Percentiles rank a stretch among this genome's conserved stretches.
These are phyloP conservation scores for Stephanodiscus minutulus DNA, from an alignment of 108 stramenopile species.

Conservation along the genomic window DNA sequence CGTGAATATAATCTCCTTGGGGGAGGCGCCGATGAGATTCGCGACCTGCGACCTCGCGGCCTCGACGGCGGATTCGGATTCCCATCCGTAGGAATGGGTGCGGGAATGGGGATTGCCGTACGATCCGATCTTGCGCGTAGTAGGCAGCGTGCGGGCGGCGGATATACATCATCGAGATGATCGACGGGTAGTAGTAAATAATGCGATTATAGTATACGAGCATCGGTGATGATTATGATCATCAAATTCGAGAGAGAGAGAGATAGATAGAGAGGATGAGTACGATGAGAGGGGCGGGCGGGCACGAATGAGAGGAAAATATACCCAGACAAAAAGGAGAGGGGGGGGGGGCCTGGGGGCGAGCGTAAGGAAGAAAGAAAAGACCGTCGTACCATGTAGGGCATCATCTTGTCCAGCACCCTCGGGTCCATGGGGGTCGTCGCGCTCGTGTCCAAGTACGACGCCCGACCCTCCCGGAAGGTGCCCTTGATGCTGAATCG, in stretches of 20 bases:
- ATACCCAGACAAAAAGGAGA: too few species aligned
- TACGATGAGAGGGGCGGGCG: too few species aligned
- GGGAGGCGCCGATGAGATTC: slow-evolving; percentile 81
- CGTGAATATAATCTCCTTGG: slow-evolving; percentile 98
- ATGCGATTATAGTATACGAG: too few species aligned
- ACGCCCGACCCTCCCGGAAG: slow-evolving; percentile 80
- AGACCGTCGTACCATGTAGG: slow-evolving; percentile 85
- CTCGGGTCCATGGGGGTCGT: slow-evolving; percentile 99
- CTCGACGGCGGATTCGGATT: slow-evolving; percentile 92
- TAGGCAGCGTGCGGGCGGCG: too few species aligned
- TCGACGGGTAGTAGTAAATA: too few species aligned
- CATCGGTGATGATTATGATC: neutral
- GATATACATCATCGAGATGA: too few species aligned
- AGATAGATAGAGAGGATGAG: too few species aligned
- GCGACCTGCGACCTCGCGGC: slow-evolving; percentile 89
- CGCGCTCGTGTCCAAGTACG: slow-evolving; percentile 89
- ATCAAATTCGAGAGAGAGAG: too few species aligned
- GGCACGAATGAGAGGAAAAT: too few species aligned
- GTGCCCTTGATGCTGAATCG: slow-evolving; percentile 66
- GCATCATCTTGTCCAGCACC: slow-evolving; percentile 97
- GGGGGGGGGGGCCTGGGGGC: too few species aligned
- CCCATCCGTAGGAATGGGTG: slow-evolving; percentile 98
- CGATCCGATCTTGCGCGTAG: slow-evolving; percentile 77
- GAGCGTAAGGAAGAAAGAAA: neutral
- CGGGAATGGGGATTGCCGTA: slow-evolving; percentile 99